Evolutionary conservation across 2,329 filamentous ascomycete genomes (phyloP), one percentile per base, ranked within the genome.

Genomic region (Claviceps sp.): DNA sequence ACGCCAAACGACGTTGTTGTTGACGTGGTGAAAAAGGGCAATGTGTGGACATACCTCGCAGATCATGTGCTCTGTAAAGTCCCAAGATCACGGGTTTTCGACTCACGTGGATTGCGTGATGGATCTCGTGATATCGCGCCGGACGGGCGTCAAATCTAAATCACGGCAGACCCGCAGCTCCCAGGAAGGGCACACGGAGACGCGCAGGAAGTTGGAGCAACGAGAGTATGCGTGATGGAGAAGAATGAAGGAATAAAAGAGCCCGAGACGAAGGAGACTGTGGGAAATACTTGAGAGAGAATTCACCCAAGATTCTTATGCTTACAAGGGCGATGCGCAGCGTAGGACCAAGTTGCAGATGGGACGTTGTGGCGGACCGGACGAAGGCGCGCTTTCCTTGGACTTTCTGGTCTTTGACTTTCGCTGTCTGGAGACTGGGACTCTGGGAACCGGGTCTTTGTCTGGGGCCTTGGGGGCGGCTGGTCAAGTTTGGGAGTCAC

Each of bases 51-150:
- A 68, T 70, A 71, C 70, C 69, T 68, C 58, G 61, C 61, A 65
- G 69, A 72, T 72, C 69, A 71, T 71, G 69, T 72, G 69, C 67
- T 64, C 50, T 61, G 59, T 56, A 57, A 58, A 34, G 9, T 56
- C 56, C 55, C 59, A 63, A 68, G 66, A 72, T 72, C 69, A 72
- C 69, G 69, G 70, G 69, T 68, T 68, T 65, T 56, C 58, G 59
- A 61, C 67, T 70, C 69, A 71, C 69, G 69, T 72, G 69, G 68
- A 69, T 65, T 66, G 65, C 63, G 67, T 67, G 67, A 67, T 66
- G 63, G 65, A 72, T 68, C 70, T 72, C 70, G 70, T 72, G 70
- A 72, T 72, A 70, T 72, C 69, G 70, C 68, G 69, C 60, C 56
- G 41, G 42, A 37, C 52, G 47, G 54, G 48, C 48, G 58, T 59